Evolutionary conservation across 495 filamentous ascomycete genomes (phyloP).

Genomic region (Poronia punctata): DNA sequence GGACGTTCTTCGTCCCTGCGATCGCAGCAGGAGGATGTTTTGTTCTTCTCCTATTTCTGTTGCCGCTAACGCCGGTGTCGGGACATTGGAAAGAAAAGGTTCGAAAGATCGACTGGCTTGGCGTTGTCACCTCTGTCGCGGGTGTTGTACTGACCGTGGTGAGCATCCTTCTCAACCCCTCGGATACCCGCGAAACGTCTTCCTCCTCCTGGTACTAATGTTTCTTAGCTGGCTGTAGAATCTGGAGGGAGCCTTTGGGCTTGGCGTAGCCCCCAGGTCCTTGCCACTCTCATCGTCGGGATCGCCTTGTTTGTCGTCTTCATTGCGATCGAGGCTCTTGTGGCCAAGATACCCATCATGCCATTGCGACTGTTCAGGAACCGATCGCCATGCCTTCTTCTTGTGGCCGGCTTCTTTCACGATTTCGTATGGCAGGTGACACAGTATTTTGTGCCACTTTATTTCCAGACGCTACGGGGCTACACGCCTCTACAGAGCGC

Average conservation of each 20-base stretch:
- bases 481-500: constrained; percentile 33
- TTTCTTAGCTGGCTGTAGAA: constrained; percentile 48
- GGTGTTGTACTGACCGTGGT: constrained; percentile 34
- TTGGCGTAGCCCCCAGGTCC: constrained; percentile 56
- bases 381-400: constrained; percentile 42
- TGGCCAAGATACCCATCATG: constrained; percentile 51
- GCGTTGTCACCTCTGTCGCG: constrained; percentile 22
- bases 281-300: constrained; percentile 53
- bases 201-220: constrained; percentile 4
- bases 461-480: constrained; percentile 38
- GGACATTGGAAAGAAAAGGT: constrained; percentile 24
- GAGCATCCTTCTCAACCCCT: constrained; percentile 6
- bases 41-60: constrained; percentile 12
- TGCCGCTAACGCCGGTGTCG: constrained; percentile 27
- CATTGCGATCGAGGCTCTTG: constrained; percentile 51
- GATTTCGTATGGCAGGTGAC: constrained; percentile 53
- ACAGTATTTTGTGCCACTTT: constrained; percentile 43
- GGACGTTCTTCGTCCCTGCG: constrained; percentile 24
- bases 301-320: constrained; percentile 41
- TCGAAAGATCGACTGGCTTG: constrained; percentile 32
- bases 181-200: background rate
- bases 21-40: constrained; percentile 15
- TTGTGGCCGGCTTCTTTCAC: constrained; percentile 53
- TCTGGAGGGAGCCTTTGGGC: constrained; percentile 54
- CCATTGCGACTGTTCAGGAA: constrained; percentile 49